These are phyloP conservation scores for Hippophae tibetana DNA, from an alignment of 306 rosid species.

Conservation along the genomic window DNA sequence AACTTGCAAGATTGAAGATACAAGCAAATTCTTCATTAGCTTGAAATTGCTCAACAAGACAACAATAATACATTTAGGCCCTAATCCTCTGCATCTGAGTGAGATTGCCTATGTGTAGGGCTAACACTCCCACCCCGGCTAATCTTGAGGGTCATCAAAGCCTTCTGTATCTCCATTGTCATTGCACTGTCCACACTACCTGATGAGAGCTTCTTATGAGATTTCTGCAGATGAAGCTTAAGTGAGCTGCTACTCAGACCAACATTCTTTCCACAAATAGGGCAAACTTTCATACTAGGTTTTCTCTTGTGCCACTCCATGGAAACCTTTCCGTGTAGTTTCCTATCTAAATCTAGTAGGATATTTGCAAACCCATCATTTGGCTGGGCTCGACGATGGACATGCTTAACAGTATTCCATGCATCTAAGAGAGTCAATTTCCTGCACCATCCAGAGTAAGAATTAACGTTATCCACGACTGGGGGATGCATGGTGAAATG, in stretches of 20 bases:
- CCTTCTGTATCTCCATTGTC: constrained; percentile 84
- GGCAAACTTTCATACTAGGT: constrained; percentile 79
- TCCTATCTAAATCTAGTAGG: constrained; percentile 47
- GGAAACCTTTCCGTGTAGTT: constrained; percentile 66
- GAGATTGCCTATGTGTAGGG: constrained; percentile 51
- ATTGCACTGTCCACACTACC: constrained; percentile 94
- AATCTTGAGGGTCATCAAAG: constrained; percentile 55
- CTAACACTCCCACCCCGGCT: constrained; percentile 60
- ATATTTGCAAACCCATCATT: constrained; percentile 81
- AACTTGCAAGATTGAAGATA: neutral
- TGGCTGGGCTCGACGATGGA: constrained; percentile 88
- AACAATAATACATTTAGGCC: neutral
- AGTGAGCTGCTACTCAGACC: constrained; percentile 96
- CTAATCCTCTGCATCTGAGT: constrained; percentile 31
- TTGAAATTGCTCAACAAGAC: too few species aligned
- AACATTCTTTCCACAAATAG: constrained; percentile 82
- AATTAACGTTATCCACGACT: too few species aligned
- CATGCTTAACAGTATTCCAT: constrained; percentile 72
- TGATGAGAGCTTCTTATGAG: constrained; percentile 78
- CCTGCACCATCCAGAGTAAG: constrained; percentile 33
- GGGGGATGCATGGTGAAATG: too few species aligned
- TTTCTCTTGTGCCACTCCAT: constrained; percentile 90
- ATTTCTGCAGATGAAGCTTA: constrained; percentile 81
- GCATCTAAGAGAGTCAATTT: constrained; percentile 54
- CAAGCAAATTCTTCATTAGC: too few species aligned